Evolutionary conservation across 139 green algal species (phyloP).

Genomic region (Desmodesmus armatus): DNA sequence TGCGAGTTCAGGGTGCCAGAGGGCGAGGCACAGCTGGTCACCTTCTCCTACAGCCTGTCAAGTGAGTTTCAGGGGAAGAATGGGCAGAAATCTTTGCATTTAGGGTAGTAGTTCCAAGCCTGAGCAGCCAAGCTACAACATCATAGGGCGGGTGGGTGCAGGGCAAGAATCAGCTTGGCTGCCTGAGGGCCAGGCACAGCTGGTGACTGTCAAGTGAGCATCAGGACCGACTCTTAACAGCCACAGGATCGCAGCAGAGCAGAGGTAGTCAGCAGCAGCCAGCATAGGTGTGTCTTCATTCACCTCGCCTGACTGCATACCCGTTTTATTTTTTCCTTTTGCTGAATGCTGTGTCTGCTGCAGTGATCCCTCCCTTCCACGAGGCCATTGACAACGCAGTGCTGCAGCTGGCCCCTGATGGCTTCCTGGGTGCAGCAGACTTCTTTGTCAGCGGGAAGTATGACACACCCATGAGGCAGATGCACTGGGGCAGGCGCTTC

Average conservation of each 20-base stretch:
- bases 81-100: slow-evolving; percentile 4
- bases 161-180: neutral
- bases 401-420: slow-evolving; percentile 82
- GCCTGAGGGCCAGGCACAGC: neutral
- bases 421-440: slow-evolving; percentile 93
- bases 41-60: slow-evolving; percentile 98
- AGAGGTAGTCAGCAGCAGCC: neutral
- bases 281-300: too few relatives aligned
- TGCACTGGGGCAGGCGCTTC: slow-evolving; percentile 87
- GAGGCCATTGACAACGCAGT: slow-evolving; percentile 89
- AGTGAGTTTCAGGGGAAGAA: slow-evolving; percentile 65
- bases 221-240: too few relatives aligned
- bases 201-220: neutral
- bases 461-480: slow-evolving; percentile 94
- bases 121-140: too few relatives aligned
- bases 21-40: slow-evolving; percentile 87
- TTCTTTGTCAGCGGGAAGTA: slow-evolving; percentile 95
- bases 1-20: slow-evolving; percentile 84
- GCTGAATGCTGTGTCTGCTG: neutral
- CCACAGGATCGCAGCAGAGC: neutral
- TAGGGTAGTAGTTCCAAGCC: too few relatives aligned
- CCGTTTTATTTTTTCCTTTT: neutral
- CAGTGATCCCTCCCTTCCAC: slow-evolving; percentile 99
- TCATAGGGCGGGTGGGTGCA: too few relatives aligned
- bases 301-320: too few relatives aligned